A percentile compares a stretch with the other conserved stretches of the same genome.
Evolutionary conservation across 1,284 basidiomycete genomes (phyloP).

Genomic region (Cystobasidium pallidum): DNA sequence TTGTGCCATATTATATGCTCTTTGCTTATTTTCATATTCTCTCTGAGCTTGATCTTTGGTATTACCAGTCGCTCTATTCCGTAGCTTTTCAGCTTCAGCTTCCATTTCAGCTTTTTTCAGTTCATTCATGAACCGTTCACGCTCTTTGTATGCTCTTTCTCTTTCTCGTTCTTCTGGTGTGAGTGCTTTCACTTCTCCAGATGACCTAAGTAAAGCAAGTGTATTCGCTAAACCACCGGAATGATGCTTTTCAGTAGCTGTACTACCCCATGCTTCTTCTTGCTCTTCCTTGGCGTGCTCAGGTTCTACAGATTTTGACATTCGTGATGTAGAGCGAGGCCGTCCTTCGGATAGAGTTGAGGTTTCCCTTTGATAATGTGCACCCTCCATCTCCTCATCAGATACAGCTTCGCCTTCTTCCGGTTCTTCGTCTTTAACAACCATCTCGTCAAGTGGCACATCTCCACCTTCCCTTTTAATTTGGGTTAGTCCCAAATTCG

Average conservation of each 20-base stretch:
- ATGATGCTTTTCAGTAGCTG: slow-evolving; percentile 69
- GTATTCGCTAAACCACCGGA: slow-evolving; percentile 83
- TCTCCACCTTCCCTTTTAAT: slow-evolving; percentile 57
- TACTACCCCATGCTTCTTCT: slow-evolving; percentile 58
- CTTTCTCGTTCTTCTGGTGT: slow-evolving; percentile 72
- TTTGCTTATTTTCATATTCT: slow-evolving; percentile 88
- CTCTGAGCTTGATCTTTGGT: slow-evolving; percentile 86
- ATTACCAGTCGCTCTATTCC: slow-evolving; percentile 60
- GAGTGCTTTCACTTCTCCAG: slow-evolving; percentile 78
- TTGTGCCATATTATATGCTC: slow-evolving; percentile 88
- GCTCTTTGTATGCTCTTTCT: slow-evolving; percentile 78
- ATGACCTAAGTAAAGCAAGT: slow-evolving; percentile 82
- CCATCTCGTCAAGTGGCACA: slow-evolving; percentile 60
- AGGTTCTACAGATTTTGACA: slow-evolving; percentile 6
- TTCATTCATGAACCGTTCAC: slow-evolving; percentile 87
- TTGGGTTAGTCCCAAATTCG: slow-evolving; percentile 6
- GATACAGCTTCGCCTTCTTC: slow-evolving; percentile 58
- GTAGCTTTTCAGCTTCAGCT: slow-evolving; percentile 67
- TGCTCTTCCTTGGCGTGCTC: slow-evolving; percentile 17
- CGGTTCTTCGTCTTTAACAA: slow-evolving; percentile 66
- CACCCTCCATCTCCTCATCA: slow-evolving; percentile 49
- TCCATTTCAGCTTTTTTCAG: slow-evolving; percentile 74
- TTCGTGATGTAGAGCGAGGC: not conserved
- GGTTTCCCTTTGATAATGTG: slow-evolving; percentile 40
- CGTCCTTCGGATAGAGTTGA: slow-evolving; percentile 17